Evolutionary conservation across 306 rosid genomes (phyloP).

Genomic region (Lupinus albus): DNA sequence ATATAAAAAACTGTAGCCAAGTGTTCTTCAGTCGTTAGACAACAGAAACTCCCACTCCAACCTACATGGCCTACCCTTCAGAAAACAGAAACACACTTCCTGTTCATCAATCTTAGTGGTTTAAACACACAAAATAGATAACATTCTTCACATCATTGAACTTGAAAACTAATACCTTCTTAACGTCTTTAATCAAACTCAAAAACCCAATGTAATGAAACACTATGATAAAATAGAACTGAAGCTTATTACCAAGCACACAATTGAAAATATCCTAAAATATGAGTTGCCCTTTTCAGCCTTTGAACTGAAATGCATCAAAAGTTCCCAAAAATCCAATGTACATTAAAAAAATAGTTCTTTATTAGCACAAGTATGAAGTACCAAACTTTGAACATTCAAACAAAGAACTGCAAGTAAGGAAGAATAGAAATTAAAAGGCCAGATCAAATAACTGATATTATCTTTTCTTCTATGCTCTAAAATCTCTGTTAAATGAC

Average conservation of each 20-base stretch:
- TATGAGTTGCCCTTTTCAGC: conserved; percentile 46
- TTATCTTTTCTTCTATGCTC: too few species aligned
- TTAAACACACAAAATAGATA: neutral
- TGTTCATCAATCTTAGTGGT: conserved; percentile 32
- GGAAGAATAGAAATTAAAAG: neutral
- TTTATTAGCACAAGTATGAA: neutral
- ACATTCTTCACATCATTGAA: conserved; percentile 12
- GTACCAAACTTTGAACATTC: neutral
- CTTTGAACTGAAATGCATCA: conserved; percentile 36
- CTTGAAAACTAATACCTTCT: conserved; percentile 11
- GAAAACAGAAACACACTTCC: conserved; percentile 34
- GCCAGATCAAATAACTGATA: conserved; percentile 42
- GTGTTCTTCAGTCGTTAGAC: conserved; percentile 10
- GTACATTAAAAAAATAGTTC: neutral
- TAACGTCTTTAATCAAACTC: conserved; percentile 29
- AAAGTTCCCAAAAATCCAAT: conserved; percentile 14
- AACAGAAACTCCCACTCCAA: conserved; percentile 23
- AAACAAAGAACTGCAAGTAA: conserved; percentile 15
- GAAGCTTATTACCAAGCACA: conserved; percentile 30
- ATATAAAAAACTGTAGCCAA: conserved; percentile 21
- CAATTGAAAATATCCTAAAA: conserved; percentile 26
- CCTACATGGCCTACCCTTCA: conserved; percentile 29
- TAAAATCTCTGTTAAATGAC: conserved; percentile 8
- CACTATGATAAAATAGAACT: conserved; percentile 40
- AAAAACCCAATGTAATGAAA: conserved; percentile 51